Conservation (phyloP, 2,329 filamentous ascomycete genomes). For the Aspergillus versicolor region DNA sequence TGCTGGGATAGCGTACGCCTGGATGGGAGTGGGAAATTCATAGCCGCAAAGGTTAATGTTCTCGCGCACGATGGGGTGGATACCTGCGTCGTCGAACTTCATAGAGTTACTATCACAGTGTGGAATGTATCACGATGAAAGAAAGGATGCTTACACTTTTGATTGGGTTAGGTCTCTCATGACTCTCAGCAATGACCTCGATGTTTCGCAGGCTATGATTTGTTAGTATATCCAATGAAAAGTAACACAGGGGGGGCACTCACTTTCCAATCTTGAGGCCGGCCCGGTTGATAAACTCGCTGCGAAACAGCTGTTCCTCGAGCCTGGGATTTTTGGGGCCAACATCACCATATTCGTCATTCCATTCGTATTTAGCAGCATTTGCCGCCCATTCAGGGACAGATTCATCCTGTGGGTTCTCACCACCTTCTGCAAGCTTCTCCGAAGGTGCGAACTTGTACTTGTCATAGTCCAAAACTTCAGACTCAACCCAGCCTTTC, state of each 20-base stretch:
- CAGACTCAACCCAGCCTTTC: constrained; percentile 39
- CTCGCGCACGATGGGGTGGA: constrained; percentile 79
- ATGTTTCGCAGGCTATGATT: constrained; percentile 45
- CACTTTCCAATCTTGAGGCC: constrained; percentile 67
- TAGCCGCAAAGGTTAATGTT: constrained; percentile 78
- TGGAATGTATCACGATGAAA: not conserved
- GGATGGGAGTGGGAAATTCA: constrained; percentile 75
- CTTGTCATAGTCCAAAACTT: constrained; percentile 38
- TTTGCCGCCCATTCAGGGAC: constrained; percentile 53
- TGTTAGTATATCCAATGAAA: constrained; percentile 5
- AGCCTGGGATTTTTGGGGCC: constrained; percentile 69
- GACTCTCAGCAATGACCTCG: constrained; percentile 52
- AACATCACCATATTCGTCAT: constrained; percentile 81
- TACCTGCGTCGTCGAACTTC: constrained; percentile 71
- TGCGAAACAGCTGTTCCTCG: constrained; percentile 72
- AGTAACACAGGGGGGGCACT: constrained; percentile 27
- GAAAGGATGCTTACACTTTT: constrained; percentile 44
- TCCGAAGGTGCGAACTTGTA: constrained; percentile 25
- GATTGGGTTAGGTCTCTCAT: constrained; percentile 49
- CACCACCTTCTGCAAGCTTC: constrained; percentile 10
- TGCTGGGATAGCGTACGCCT: constrained; percentile 79
- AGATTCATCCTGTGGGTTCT: constrained; percentile 11
- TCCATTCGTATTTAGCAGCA: constrained; percentile 76
- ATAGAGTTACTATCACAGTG: not conserved
- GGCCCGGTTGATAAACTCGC: constrained; percentile 49